Conservation (phyloP, 345 rosid species). For the Anastatica hierochuntica region DNA sequence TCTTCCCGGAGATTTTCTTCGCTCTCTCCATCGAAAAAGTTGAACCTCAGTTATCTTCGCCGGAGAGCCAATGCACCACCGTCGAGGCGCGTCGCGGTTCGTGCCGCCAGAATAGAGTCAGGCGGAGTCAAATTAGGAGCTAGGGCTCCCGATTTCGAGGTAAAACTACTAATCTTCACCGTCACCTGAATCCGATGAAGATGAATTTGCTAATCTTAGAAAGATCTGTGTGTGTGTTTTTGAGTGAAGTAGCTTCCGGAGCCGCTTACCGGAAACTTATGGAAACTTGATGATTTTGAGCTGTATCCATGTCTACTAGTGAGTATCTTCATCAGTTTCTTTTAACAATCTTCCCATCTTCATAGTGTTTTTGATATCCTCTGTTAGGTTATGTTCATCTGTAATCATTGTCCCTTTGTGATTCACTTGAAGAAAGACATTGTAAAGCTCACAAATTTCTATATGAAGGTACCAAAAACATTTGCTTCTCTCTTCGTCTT, state of each 20-base stretch:
- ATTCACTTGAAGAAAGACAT: constrained; percentile 76
- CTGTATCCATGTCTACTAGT: constrained; percentile 72
- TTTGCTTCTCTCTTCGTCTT: constrained; percentile 6
- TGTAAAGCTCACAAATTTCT: constrained; percentile 68
- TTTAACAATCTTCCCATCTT: neutral
- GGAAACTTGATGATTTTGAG: constrained; percentile 79
- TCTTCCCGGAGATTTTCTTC: constrained; percentile 5
- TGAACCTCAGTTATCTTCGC: constrained; percentile 22
- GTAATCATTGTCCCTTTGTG: constrained; percentile 96
- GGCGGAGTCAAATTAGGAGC: constrained; percentile 46
- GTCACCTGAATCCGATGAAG: neutral
- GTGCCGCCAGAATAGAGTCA: constrained; percentile 61
- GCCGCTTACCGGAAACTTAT: constrained; percentile 70
- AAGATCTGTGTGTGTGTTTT: neutral
- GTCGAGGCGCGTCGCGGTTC: constrained; percentile 32
- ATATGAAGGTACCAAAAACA: constrained; percentile 45
- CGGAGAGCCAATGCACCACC: constrained; percentile 23
- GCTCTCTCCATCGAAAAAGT: constrained; percentile 14
- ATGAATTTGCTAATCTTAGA: neutral
- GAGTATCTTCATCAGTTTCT: constrained; percentile 8
- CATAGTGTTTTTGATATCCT: neutral
- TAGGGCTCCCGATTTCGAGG: constrained; percentile 68
- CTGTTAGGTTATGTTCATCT: constrained; percentile 84
- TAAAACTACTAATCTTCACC: neutral
- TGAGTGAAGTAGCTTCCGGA: constrained; percentile 45